Conservation (phyloP, 257 asterid species). For the Gentiana dahurica region DNA sequence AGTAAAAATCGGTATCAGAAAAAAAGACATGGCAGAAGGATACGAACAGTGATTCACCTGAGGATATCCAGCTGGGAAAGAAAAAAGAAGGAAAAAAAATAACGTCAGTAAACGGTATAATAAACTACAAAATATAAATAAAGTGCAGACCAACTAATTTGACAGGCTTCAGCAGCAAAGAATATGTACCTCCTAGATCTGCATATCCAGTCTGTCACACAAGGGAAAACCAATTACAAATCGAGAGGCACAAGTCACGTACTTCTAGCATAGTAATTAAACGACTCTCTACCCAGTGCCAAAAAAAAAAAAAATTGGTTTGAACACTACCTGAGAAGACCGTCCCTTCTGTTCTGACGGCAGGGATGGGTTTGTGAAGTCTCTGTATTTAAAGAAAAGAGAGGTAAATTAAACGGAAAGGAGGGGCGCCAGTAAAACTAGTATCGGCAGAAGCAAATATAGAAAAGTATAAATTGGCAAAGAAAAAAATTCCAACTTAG, state of each 20-base stretch:
- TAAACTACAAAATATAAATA: slow-evolving; percentile 3
- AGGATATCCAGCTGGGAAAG: slow-evolving; percentile 66
- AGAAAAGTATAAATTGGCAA: neutral
- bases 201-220: slow-evolving; percentile 62
- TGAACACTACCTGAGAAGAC: slow-evolving; percentile 60
- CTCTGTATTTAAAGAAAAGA: slow-evolving; percentile 30
- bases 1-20: too few species aligned
- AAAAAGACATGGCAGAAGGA: neutral
- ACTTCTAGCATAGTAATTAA: slow-evolving; percentile 1
- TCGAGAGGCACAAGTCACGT: neutral
- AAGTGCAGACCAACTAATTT: slow-evolving; percentile 8
- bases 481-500: neutral
- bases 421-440: neutral
- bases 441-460: slow-evolving; percentile 12
- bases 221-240: slow-evolving; percentile 9
- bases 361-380: slow-evolving; percentile 86
- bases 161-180: slow-evolving; percentile 25
- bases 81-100: slow-evolving; percentile 6
- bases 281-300: slow-evolving; percentile 12
- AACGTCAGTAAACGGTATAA: slow-evolving; percentile 18
- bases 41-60: slow-evolving; percentile 48
- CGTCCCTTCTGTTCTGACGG: slow-evolving; percentile 97
- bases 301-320: slow-evolving; percentile 14
- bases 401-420: slow-evolving; percentile 20
- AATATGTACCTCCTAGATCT: slow-evolving; percentile 55